phyloP scores from a whole-genome alignment of 2,329 filamentous ascomycete species.

The Venturia oleaginea region DNA sequence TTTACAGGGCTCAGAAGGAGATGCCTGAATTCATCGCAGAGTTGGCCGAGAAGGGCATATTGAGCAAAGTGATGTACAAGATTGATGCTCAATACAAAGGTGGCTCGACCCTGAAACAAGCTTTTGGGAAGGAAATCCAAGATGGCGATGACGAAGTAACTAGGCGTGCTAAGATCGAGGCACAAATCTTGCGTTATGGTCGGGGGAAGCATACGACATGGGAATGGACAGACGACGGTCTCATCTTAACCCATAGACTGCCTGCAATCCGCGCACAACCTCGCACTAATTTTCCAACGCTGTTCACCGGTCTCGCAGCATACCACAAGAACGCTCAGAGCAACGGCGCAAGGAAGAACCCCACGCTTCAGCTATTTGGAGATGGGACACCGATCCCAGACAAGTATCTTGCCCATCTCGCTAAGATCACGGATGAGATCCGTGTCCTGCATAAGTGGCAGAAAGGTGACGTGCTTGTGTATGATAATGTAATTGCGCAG shows the following conservation, averaged over 20 bases:
- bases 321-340: conserved; percentile 32
- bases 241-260: conserved; percentile 35
- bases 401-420: conserved; percentile 33
- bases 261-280: conserved; percentile 41
- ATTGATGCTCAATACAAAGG: conserved; percentile 36
- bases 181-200: conserved; percentile 40
- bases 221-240: conserved; percentile 38
- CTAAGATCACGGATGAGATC: conserved; percentile 40
- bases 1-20: conserved; percentile 35
- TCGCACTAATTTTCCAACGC: conserved; percentile 35
- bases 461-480: conserved; percentile 39
- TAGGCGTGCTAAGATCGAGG: conserved; percentile 36
- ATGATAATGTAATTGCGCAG: conserved; percentile 41
- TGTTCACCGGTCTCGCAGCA: conserved; percentile 39
- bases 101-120: conserved; percentile 37
- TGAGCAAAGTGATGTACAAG: conserved; percentile 36
- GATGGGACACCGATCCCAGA: conserved; percentile 41
- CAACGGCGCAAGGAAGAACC: conserved; percentile 23
- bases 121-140: conserved; percentile 40
- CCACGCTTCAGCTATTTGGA: conserved; percentile 35
- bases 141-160: conserved; percentile 37
- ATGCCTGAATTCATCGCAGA: conserved; percentile 39
- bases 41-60: conserved; percentile 37
- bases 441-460: conserved; percentile 41
- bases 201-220: conserved; percentile 38